Evolutionary conservation across 192 early-diverging fungal genomes (phyloP).

Genomic region (Backusella macrospora): DNA sequence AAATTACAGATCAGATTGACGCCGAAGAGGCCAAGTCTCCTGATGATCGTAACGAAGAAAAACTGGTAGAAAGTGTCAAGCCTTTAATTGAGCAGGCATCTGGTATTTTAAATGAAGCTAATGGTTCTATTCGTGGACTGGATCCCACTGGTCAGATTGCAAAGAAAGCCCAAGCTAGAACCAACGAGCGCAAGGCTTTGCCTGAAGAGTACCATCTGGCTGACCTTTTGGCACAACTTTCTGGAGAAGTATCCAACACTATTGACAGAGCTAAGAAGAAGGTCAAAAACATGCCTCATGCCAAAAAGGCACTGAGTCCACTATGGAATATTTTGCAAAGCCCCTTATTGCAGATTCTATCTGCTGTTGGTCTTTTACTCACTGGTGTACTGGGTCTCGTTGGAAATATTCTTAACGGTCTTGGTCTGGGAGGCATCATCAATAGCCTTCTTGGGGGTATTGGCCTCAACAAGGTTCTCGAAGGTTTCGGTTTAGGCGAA

Average conservation of each 20-base stretch:
- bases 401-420: conserved; percentile 29
- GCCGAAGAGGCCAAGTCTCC: conserved; percentile 25
- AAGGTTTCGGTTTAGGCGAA: conserved; percentile 23
- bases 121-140: conserved; percentile 30
- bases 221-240: conserved; percentile 22
- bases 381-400: conserved; percentile 28
- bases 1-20: conserved; percentile 30
- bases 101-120: conserved; percentile 23
- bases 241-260: conserved; percentile 27
- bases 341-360: conserved; percentile 29
- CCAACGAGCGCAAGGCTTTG: conserved; percentile 23
- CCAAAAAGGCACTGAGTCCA: conserved; percentile 22
- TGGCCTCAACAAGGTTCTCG: conserved; percentile 28
- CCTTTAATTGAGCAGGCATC: conserved; percentile 32
- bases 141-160: conserved; percentile 28
- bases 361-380: conserved; percentile 28
- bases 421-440: conserved; percentile 26
- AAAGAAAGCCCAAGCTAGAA: conserved; percentile 22
- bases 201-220: conserved; percentile 25
- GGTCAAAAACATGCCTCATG: conserved; percentile 26
- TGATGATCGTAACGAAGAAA: conserved; percentile 32
- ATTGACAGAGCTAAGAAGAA: conserved; percentile 34
- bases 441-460: conserved; percentile 31
- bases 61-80: conserved; percentile 20
- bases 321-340: conserved; percentile 29